A percentile compares a stretch with the other conserved stretches of the same genome.
Evolutionary conservation across 2,329 filamentous ascomycete genomes (phyloP).

Genomic region (Colletotrichum paranaense): DNA sequence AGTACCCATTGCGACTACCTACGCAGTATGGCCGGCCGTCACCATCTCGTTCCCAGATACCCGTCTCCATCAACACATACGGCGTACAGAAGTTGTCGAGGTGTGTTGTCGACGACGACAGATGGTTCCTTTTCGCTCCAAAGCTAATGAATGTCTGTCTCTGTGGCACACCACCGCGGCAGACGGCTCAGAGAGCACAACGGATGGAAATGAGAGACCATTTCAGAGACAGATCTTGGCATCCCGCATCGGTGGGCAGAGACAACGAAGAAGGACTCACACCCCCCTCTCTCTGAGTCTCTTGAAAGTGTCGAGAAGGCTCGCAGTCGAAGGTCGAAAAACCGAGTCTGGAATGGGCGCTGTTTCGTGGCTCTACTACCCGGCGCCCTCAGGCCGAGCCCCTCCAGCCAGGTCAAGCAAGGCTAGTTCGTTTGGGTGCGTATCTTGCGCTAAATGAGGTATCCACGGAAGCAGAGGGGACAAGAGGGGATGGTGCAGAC

Average conservation of each 20-base stretch:
- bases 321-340: neutral
- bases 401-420: constrained; percentile 2
- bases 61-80: neutral
- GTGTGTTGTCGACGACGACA: neutral
- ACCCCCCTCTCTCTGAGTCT: neutral
- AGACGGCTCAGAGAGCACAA: constrained; percentile 20
- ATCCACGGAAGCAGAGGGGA: constrained; percentile 5
- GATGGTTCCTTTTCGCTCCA: neutral
- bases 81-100: neutral
- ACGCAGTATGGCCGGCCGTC: neutral
- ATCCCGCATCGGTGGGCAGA: constrained; percentile 24
- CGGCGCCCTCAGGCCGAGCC: constrained; percentile 4
- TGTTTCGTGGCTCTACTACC: constrained; percentile 31
- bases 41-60: neutral
- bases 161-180: constrained; percentile 29
- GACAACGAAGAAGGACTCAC: constrained; percentile 7
- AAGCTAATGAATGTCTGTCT: constrained; percentile 8
- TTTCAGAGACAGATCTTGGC: constrained; percentile 27
- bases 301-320: neutral
- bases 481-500: neutral
- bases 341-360: constrained; percentile 25
- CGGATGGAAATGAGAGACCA: constrained; percentile 28
- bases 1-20: neutral
- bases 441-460: constrained; percentile 28
- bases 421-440: constrained; percentile 23